Evolutionary conservation across 169 alveolate genomes (phyloP), one percentile per base, ranked within the genome.

Genomic region (Plasmodium fragile): DNA sequence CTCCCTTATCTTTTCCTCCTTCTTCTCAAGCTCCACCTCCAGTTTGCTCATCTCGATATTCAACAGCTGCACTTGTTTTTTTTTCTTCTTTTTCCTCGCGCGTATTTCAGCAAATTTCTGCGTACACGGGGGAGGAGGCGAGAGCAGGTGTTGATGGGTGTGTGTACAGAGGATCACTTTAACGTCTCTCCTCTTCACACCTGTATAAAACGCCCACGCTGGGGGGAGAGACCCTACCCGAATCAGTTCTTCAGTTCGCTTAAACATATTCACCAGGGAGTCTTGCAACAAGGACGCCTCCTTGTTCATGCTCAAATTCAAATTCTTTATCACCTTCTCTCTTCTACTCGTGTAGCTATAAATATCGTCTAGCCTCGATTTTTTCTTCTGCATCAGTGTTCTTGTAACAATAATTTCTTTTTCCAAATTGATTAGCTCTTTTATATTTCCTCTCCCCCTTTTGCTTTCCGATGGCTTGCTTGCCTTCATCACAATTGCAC

Each of bases 1-100:
- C 16, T 89, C 94, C 70, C 78, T 89, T 89, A 89, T 78, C 81
- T 89, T 89, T 36, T 89, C 94, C 71, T 89, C 94, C 52, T 89
- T 89, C 65, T 78, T 89, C 32, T 89, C 94, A 1, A 77, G 32
- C 22, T 89, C 89, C 22, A 89, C 94, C n/a, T 89, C 81, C 25
- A 89, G 75, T 59, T 89, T 89, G 53, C 94, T 89, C 34, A 89
- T 89, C 52, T 89, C 94, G n/a, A 89, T 89, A 10, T 78, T 89
- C 36, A 89, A 82, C 36, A 59, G 45, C 36, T 89, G 94, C 6
- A 78, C 94, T 30, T 78, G 87, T 41, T 77, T 79, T 78, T 89
- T 89, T 52, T 78, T 89, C 78, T 77, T 89, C 77, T 78, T 89
- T 41, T 89, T 89, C 81, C 49, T 53, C 49, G 89, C 39, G 25